phyloP scores from a whole-genome alignment of 768 basidiomycete genomes.

The Sporobolomyces phaffii region DNA sequence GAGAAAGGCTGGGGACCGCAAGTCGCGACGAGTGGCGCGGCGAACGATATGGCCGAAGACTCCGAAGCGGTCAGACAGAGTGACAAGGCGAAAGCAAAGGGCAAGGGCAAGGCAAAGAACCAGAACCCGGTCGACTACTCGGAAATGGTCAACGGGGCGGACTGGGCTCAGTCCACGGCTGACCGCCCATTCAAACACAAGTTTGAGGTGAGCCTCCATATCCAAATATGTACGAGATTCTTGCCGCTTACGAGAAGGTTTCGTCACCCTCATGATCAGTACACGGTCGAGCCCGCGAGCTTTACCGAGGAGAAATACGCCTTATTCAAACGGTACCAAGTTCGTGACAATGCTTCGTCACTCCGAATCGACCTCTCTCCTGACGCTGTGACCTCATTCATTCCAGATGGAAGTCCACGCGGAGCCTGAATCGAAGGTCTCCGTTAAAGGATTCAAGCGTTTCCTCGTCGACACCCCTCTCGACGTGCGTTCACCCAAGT shows the following conservation, averaged over 20 bases:
- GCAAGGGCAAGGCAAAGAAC: conserved; percentile 40
- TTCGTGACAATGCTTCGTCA: neutral
- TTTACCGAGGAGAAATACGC: conserved; percentile 74
- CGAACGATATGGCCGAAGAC: neutral
- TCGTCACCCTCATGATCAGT: too few species aligned
- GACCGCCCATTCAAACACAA: conserved; percentile 28
- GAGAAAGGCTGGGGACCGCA: conserved; percentile 34
- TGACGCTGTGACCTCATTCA: too few species aligned
- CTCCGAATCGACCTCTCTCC: too few species aligned
- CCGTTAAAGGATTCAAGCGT: conserved; percentile 43
- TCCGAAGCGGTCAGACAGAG: conserved; percentile 42
- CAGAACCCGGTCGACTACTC: conserved; percentile 27
- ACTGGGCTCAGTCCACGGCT: conserved; percentile 4
- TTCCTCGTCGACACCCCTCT: conserved; percentile 80
- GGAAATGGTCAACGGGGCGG: conserved; percentile 5
- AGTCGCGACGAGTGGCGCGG: neutral
- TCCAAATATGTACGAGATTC: conserved; percentile 56
- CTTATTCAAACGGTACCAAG: conserved; percentile 67
- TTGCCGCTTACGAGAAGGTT: too few species aligned
- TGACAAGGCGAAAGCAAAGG: conserved; percentile 19
- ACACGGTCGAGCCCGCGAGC: conserved; percentile 62
- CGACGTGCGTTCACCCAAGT: conserved; percentile 54
- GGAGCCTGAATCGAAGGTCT: conserved; percentile 53
- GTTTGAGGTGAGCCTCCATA: conserved; percentile 49
- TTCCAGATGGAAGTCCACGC: conserved; percentile 59